Percentiles rank a stretch among this genome's conserved stretches.
These are phyloP conservation scores for Waitea zeae DNA, from an alignment of 1,284 basidiomycete genomes.

Conservation along the genomic window DNA sequence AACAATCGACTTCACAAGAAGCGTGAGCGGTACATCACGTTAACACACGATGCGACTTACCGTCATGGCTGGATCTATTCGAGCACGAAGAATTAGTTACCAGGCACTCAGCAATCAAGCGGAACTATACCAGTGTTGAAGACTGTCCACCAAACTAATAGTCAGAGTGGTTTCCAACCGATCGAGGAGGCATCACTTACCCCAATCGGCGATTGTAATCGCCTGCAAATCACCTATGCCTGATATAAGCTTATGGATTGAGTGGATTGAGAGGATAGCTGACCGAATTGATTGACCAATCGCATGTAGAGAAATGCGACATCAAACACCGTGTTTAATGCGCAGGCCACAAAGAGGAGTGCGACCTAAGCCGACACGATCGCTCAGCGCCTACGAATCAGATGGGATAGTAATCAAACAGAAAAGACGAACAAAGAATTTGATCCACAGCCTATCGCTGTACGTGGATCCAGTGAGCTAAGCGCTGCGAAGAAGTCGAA, in stretches of 20 bases:
- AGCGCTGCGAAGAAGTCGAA: background rate
- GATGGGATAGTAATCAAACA: background rate
- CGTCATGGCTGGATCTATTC: conserved; percentile 18
- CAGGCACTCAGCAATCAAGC: background rate
- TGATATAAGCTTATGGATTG: background rate
- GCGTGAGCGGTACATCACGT: background rate
- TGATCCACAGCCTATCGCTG: conserved; percentile 11
- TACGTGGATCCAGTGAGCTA: background rate
- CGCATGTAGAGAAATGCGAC: conserved; percentile 17
- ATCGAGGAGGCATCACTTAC: conserved; percentile 8
- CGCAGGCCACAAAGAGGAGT: conserved; percentile 18
- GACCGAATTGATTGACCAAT: conserved; percentile 20
- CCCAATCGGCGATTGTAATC: conserved; percentile 17
- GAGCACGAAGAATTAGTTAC: background rate
- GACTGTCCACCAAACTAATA: conserved; percentile 10
- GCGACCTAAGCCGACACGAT: too few species aligned
- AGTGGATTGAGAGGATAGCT: conserved; percentile 2
- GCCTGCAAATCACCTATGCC: conserved; percentile 12
- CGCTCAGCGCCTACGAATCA: conserved; percentile 6
- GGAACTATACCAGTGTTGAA: conserved; percentile 16
- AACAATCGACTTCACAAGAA: conserved; percentile 14
- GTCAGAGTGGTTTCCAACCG: background rate
- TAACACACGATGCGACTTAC: conserved; percentile 8
- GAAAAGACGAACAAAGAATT: conserved; percentile 7
- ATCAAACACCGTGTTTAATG: conserved; percentile 17